Base-by-base conservation (phyloP, 345 rosid genomes). In the Linum lewisii region DNA sequence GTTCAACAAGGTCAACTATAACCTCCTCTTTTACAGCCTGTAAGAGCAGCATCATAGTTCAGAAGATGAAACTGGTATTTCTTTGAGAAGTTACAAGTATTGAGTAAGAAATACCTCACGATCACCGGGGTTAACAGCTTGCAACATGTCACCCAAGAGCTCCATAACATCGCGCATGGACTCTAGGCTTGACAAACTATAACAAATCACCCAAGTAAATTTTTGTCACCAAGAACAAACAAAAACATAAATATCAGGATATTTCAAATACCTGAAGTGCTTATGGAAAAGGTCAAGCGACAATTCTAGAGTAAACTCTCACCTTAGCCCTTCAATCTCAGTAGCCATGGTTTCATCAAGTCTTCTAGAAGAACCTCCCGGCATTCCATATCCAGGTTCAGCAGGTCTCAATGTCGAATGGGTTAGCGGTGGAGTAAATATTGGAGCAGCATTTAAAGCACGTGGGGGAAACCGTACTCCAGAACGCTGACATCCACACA, bases 271-370 rank as follows among this genome's bases (percentile, higher is more conserved):
- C 23, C n/a, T 21, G 4, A 11, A 15, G 25, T 20, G n/a, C n/a
- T n/a, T 7, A 24, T 29, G 34, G 34, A 8, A 29, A 29, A 29
- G 2, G 34, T 29, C 2, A 29, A 29, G 34, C 34, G 34, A 29
- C 34, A 29, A 29, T 29, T 29, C 56, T 16, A 15, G 20, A 59
- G 4, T 34, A 24, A 44, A 51, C 47, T 68, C 78, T 76, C 68
- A 87, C 92, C 95, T 89, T 69, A 90, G 64, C 63, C 79, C 79
- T 72, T 86, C 95, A 52, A 77, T 47, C 67, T 91, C 98, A 8
- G 82, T 66, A 44, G 98, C 95, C 96, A 91, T 94, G 66, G 95
- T 86, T 79, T 90, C 96, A 47, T 94, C 97, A 59, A 94, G 97
- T 81, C 90, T 87, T 73, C 95, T 83, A 3, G 86, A 81, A 21